Evolutionary conservation across 2,329 filamentous ascomycete species (phyloP).

Genomic region (Pseudogymnoascus sp.): DNA sequence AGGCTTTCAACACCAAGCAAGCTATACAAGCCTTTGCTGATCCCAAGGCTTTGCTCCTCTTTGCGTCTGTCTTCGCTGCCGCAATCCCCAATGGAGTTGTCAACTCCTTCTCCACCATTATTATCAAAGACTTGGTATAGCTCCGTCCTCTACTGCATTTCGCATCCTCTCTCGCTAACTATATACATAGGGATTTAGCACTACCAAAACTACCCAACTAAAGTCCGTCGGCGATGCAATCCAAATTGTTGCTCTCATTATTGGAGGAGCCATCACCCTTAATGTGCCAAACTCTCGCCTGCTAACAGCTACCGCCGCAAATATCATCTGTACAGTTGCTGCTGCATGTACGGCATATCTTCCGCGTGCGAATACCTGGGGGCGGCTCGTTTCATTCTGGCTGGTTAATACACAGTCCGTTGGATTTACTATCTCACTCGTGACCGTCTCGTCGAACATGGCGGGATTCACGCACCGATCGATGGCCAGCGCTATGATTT

Average conservation of each 20-base stretch:
- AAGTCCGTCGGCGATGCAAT: slow-evolving; percentile 32
- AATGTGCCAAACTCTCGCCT: slow-evolving; percentile 28
- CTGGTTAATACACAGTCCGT: slow-evolving; percentile 32
- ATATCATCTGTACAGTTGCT: slow-evolving; percentile 29
- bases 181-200: slow-evolving; percentile 23
- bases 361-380: slow-evolving; percentile 29
- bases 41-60: slow-evolving; percentile 26
- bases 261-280: slow-evolving; percentile 30
- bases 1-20: slow-evolving; percentile 26
- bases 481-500: slow-evolving; percentile 29
- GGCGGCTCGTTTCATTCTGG: slow-evolving; percentile 30
- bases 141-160: background rate
- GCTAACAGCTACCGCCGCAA: slow-evolving; percentile 26
- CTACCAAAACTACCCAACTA: slow-evolving; percentile 28
- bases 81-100: slow-evolving; percentile 22
- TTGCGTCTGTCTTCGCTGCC: slow-evolving; percentile 12
- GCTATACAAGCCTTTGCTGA: slow-evolving; percentile 23
- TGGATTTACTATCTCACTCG: slow-evolving; percentile 30
- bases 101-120: slow-evolving; percentile 31
- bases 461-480: slow-evolving; percentile 9
- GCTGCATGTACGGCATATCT: slow-evolving; percentile 30
- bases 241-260: slow-evolving; percentile 30
- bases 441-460: slow-evolving; percentile 28
- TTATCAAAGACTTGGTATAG: slow-evolving; percentile 25
- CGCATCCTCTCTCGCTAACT: background rate